Evolutionary conservation across 73 alveolate genomes (phyloP).

Genomic region (Chromera velia): DNA sequence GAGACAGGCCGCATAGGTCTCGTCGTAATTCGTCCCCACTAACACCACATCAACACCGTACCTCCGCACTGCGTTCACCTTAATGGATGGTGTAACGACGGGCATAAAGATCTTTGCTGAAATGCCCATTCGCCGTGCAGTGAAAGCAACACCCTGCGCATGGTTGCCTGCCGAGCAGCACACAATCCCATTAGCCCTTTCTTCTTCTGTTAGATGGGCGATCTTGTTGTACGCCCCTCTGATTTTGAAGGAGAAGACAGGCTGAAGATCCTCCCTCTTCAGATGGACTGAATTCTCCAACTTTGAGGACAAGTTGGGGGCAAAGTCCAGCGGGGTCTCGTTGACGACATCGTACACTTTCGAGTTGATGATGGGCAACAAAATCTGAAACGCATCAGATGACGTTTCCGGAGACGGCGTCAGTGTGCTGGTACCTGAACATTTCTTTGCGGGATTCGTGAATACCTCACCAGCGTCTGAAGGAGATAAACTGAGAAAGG

Average conservation of each 20-base stretch:
- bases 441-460: too few relatives aligned
- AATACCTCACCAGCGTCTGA: too few relatives aligned
- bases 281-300: constrained; percentile 1
- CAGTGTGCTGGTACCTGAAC: too few relatives aligned
- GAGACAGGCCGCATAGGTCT: constrained; percentile 34
- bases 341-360: constrained; percentile 35
- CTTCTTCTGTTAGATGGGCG: constrained; percentile 20
- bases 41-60: constrained; percentile 41
- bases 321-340: constrained; percentile 27
- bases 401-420: too few relatives aligned
- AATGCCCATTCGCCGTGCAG: constrained; percentile 25
- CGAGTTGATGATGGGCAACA: background rate
- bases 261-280: constrained; percentile 41
- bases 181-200: constrained; percentile 42
- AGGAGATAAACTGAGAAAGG: too few relatives aligned
- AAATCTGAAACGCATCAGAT: too few relatives aligned
- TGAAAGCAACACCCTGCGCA: constrained; percentile 51
- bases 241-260: constrained; percentile 49
- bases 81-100: constrained; percentile 52
- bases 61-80: constrained; percentile 47
- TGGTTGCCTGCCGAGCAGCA: constrained; percentile 54
- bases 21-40: constrained; percentile 54
- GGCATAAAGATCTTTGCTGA: constrained; percentile 56
- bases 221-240: constrained; percentile 60
- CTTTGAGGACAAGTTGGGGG: constrained; percentile 22